Conservation (phyloP, 208 protist genomes). For the Naegleria lovaniensis region DNA sequence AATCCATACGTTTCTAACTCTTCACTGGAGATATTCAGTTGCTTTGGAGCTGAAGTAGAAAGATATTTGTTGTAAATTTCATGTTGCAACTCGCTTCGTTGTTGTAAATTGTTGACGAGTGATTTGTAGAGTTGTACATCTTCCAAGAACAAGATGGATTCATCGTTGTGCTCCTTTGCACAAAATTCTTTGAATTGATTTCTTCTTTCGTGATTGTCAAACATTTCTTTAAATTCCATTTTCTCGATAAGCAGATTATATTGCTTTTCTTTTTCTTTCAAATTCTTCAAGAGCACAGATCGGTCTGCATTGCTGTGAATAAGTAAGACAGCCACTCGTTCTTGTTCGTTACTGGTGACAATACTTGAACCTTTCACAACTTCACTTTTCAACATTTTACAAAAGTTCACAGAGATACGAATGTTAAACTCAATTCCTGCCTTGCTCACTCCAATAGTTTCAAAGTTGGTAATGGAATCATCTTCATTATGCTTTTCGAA, state of each 20-base stretch:
- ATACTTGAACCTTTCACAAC: background rate
- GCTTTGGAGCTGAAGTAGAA: background rate
- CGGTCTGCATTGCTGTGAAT: background rate
- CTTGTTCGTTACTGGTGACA: background rate
- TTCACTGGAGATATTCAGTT: background rate
- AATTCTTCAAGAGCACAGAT: background rate
- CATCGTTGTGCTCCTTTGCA: background rate
- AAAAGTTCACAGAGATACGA: background rate
- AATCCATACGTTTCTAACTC: background rate
- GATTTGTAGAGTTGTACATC: background rate
- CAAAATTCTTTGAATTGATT: slow-evolving; percentile 1
- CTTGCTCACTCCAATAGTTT: background rate
- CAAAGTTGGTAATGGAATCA: background rate
- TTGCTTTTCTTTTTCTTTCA: background rate
- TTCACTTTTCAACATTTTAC: background rate
- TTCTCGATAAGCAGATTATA: background rate
- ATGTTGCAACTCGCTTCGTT: background rate
- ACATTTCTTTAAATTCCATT: background rate
- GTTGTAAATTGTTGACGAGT: background rate
- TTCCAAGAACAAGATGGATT: background rate
- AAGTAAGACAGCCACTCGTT: background rate
- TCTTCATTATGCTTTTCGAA: background rate
- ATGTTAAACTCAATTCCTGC: background rate
- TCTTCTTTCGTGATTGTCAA: background rate
- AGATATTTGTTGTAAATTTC: background rate